These are phyloP conservation scores for Suhomyces xylopsoci DNA, from an alignment of 805 yeast genomes.

Conservation along the genomic window DNA sequence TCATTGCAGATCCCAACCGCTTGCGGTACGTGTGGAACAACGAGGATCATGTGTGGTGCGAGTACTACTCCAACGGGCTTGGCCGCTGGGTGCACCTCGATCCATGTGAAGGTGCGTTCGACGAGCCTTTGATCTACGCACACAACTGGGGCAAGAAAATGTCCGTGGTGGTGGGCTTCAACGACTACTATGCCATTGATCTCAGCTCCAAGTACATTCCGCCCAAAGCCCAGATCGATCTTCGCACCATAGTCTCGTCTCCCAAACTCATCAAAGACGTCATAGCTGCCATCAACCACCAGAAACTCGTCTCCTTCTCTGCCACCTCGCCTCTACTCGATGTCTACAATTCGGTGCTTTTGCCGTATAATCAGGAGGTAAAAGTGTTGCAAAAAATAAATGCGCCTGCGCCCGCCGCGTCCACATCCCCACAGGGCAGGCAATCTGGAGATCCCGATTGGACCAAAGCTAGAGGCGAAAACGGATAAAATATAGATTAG, in stretches of 20 bases:
- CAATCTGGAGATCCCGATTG: conserved; percentile 76
- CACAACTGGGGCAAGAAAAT: conserved; percentile 91
- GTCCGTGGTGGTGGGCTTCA: conserved; percentile 80
- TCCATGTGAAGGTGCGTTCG: conserved; percentile 82
- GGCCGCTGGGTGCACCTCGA: conserved; percentile 86
- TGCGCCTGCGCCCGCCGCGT: not conserved
- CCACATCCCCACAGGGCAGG: conserved; percentile 44
- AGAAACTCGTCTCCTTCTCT: conserved; percentile 14
- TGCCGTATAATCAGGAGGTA: conserved; percentile 23
- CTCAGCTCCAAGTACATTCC: conserved; percentile 67
- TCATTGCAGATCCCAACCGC: conserved; percentile 36
- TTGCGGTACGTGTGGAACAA: conserved; percentile 76
- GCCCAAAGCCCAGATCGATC: conserved; percentile 21
- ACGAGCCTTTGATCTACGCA: conserved; percentile 73
- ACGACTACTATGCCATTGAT: conserved; percentile 61
- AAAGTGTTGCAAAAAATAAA: not conserved
- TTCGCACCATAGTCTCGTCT: conserved; percentile 37
- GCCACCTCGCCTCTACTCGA: not conserved
- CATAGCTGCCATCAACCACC: conserved; percentile 35
- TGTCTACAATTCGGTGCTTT: not conserved
- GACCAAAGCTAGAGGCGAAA: conserved; percentile 79
- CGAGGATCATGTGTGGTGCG: conserved; percentile 98
- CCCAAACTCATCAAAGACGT: conserved; percentile 37
- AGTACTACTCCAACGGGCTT: conserved; percentile 61
- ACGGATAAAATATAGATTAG: conserved; percentile 36